Percentiles rank a stretch among this genome's conserved stretches.
Evolutionary conservation across 2,329 filamentous ascomycete species (phyloP).

Genomic region (Phialophora tarda): DNA sequence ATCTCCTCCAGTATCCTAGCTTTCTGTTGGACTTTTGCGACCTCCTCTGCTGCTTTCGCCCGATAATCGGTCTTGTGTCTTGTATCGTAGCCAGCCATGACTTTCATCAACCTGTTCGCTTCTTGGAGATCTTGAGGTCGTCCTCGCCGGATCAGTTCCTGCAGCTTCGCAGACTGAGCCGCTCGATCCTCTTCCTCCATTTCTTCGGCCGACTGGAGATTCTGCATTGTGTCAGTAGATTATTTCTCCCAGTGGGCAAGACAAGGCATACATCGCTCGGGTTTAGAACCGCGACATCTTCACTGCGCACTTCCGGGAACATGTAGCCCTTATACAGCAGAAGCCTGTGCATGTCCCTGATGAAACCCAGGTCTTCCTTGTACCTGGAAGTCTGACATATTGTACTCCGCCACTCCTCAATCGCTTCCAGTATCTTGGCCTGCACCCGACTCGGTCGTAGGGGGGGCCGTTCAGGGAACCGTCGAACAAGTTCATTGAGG

Average conservation of each 20-base stretch:
- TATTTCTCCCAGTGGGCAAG: background rate
- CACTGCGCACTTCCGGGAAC: conserved; percentile 87
- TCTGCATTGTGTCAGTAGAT: conserved; percentile 60
- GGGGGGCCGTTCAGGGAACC: conserved; percentile 92
- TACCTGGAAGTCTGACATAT: conserved; percentile 98
- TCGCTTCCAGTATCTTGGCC: conserved; percentile 88
- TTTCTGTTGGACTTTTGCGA: conserved; percentile 94
- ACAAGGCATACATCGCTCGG: conserved; percentile 81
- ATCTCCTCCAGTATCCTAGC: conserved; percentile 91
- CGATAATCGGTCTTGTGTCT: conserved; percentile 96
- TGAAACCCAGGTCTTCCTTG: conserved; percentile 95
- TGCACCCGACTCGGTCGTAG: conserved; percentile 86
- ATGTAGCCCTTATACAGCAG: conserved; percentile 96
- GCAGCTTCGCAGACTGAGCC: conserved; percentile 95
- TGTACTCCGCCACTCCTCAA: conserved; percentile 97
- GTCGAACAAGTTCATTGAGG: conserved; percentile 93
- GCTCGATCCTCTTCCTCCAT: conserved; percentile 97
- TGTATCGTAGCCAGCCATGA: conserved; percentile 98
- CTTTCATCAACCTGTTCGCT: conserved; percentile 96
- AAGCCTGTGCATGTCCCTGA: conserved; percentile 95
- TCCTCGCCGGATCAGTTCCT: conserved; percentile 91
- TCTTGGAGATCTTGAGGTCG: conserved; percentile 93
- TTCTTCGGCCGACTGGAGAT: conserved; percentile 92
- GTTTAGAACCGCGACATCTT: conserved; percentile 95
- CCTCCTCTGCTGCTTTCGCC: conserved; percentile 95